Base-by-base conservation (phyloP, 2,329 filamentous ascomycete genomes). In the Beauveria caledonica region DNA sequence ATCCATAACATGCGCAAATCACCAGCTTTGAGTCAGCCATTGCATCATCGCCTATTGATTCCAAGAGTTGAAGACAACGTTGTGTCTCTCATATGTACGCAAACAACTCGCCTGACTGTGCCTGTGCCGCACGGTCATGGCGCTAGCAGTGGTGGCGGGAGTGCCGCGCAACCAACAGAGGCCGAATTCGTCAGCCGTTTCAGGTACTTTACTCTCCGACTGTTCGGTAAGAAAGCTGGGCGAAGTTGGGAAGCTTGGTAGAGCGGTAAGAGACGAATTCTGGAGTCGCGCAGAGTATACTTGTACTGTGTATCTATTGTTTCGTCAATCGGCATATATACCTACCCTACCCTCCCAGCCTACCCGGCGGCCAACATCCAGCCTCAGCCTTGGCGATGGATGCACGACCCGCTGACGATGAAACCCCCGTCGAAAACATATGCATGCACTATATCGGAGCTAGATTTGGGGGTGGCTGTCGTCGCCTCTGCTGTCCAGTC, bases 91-190 rank as follows among this genome's bases (percentile, higher is more conserved):
- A 23, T 5, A 23, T 15, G 10, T 5, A 23, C 19, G 10, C 21
- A 57, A 49, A 13, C 13, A 25, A 17, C 44, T 33, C 23, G 45
- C 39, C n/a, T 58, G 46, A 58, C 56, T 51, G 33, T 27, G n/a
- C 56, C 56, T 51, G 33, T 27, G n/a, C 56, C 46, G 56, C 56
- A 51, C 56, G 46, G 56, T 39, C 56, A 17, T 42, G 15, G 33
- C 46, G 46, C 46, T 51, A 58, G 39, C 25, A 33, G 29, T 42
- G 7, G 15, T 17, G 29, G 15, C 23, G 25, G 23, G 54, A 42
- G 33, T 40, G 33, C 46, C 46, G 46, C 46, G 50, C 25, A 21
- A 25, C 33, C 56, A 48, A 29, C 40, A 25, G n/a, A 33, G 33
- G 29, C 5, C 29, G 21, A 23, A 21, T 21, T 58, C 23, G 33